A percentile compares a stretch with the other conserved stretches of the same genome.
These are phyloP conservation scores for Tephrocybe sp. DNA, from an alignment of 768 basidiomycete genomes.

Conservation along the genomic window DNA sequence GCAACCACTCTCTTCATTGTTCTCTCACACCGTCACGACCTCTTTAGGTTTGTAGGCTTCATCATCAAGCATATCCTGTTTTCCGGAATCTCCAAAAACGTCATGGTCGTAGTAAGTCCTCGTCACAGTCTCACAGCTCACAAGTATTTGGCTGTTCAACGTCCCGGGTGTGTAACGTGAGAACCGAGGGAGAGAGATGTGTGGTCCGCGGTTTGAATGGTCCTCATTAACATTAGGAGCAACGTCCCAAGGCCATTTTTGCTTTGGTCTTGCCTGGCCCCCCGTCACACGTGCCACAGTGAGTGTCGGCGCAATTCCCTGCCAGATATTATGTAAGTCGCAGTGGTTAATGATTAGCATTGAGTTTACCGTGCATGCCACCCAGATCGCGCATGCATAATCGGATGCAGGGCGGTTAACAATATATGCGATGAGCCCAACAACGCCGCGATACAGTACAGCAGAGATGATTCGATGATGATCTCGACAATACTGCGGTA, in stretches of 20 bases:
- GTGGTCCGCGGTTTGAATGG: not conserved
- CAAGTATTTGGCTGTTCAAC: not conserved
- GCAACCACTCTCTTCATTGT: too few species aligned
- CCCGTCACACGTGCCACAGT: too few species aligned
- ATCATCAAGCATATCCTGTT: too few species aligned
- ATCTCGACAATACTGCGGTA: not conserved
- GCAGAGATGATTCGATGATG: not conserved
- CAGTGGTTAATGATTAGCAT: too few species aligned
- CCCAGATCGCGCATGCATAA: too few species aligned
- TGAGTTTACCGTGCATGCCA: too few species aligned
- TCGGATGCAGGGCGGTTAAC: too few species aligned
- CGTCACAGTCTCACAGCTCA: not conserved
- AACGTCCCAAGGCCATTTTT: slow-evolving; percentile 10
- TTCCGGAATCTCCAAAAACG: not conserved
- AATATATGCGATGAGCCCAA: not conserved
- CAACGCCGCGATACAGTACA: not conserved
- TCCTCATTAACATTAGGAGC: not conserved
- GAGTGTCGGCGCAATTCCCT: too few species aligned
- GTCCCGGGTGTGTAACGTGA: not conserved
- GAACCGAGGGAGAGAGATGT: slow-evolving; percentile 4
- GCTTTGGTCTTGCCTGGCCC: slow-evolving; percentile 8
- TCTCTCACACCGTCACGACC: too few species aligned
- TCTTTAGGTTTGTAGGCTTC: too few species aligned
- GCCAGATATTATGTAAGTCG: too few species aligned
- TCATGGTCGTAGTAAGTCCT: slow-evolving; percentile 1